These are phyloP conservation scores for Primulina huaijiensis DNA, from an alignment of 257 asterid genomes.

Conservation along the genomic window DNA sequence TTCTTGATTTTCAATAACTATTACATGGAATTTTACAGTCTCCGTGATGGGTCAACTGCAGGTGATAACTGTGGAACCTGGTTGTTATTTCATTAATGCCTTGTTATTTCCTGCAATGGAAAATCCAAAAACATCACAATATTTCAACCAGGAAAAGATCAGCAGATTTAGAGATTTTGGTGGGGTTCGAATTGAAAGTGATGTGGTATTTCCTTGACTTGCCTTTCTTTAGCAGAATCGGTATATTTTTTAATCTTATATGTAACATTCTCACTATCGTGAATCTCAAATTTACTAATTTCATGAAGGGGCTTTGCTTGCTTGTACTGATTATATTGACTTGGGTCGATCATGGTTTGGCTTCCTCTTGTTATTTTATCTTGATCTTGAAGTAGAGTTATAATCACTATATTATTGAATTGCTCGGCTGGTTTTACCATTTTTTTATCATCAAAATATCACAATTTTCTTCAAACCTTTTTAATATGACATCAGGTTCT, in stretches of 20 bases:
- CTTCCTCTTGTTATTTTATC: background rate
- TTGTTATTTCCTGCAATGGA: slow-evolving; percentile 85
- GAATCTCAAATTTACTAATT: background rate
- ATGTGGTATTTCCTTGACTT: slow-evolving; percentile 59
- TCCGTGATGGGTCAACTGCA: slow-evolving; percentile 35
- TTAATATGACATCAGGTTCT: background rate
- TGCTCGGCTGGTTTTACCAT: background rate
- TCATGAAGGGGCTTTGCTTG: background rate
- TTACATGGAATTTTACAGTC: slow-evolving; percentile 6
- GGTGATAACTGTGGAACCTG: slow-evolving; percentile 99
- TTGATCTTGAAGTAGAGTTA: background rate
- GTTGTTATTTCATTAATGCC: slow-evolving; percentile 92
- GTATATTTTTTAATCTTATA: slow-evolving; percentile 3
- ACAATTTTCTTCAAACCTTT: background rate
- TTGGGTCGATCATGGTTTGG: background rate
- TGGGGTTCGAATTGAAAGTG: slow-evolving; percentile 96
- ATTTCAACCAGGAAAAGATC: slow-evolving; percentile 64
- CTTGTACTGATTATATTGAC: background rate
- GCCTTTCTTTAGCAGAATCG: slow-evolving; percentile 21
- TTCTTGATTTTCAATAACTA: slow-evolving; percentile 9
- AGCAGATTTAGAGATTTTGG: slow-evolving; percentile 74
- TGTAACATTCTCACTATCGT: slow-evolving; percentile 14
- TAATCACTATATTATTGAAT: slow-evolving; percentile 10
- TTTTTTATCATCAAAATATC: too few relatives aligned
- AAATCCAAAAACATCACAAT: slow-evolving; percentile 54